These are phyloP conservation scores for Cystoderma amianthinum DNA, from an alignment of 768 basidiomycete species.

Conservation along the genomic window DNA sequence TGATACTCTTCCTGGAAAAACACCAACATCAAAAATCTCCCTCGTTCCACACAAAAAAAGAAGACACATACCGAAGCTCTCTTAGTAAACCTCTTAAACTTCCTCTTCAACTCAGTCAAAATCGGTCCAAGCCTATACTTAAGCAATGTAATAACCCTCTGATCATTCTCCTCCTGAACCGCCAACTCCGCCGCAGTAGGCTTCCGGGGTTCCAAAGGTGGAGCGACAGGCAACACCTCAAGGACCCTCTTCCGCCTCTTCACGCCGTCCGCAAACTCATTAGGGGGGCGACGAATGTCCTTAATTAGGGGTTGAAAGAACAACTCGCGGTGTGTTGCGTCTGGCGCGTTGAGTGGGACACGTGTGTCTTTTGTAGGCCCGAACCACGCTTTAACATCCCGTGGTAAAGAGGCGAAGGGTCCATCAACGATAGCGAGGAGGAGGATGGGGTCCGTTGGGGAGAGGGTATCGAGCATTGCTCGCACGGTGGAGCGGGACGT, in stretches of 20 bases:
- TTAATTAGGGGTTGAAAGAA: constrained; percentile 77
- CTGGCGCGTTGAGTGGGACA: constrained; percentile 53
- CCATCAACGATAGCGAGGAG: constrained; percentile 88
- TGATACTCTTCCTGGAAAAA: constrained; percentile 65
- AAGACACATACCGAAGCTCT: constrained; percentile 53
- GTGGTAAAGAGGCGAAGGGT: constrained; percentile 56
- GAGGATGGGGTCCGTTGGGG: constrained; percentile 91
- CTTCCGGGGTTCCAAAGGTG: constrained; percentile 80
- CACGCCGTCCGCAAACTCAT: constrained; percentile 84
- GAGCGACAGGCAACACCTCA: constrained; percentile 82
- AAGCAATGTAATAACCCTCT: constrained; percentile 68
- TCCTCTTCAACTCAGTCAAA: constrained; percentile 82
- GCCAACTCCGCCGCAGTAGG: constrained; percentile 80
- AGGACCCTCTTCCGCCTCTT: constrained; percentile 78
- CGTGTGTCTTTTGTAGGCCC: constrained; percentile 72
- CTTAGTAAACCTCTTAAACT: constrained; percentile 88
- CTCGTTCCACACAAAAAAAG: no score
- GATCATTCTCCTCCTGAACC: constrained; percentile 77
- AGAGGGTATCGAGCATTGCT: constrained; percentile 85
- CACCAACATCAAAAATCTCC: no score
- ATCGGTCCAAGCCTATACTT: constrained; percentile 91
- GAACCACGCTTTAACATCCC: constrained; percentile 89
- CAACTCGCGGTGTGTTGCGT: constrained; percentile 43
- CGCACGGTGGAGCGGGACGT: constrained; percentile 79
- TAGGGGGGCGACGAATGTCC: constrained; percentile 71